phyloP scores from a whole-genome alignment of 2,329 filamentous ascomycete species.

The Bipolaris oryzae region DNA sequence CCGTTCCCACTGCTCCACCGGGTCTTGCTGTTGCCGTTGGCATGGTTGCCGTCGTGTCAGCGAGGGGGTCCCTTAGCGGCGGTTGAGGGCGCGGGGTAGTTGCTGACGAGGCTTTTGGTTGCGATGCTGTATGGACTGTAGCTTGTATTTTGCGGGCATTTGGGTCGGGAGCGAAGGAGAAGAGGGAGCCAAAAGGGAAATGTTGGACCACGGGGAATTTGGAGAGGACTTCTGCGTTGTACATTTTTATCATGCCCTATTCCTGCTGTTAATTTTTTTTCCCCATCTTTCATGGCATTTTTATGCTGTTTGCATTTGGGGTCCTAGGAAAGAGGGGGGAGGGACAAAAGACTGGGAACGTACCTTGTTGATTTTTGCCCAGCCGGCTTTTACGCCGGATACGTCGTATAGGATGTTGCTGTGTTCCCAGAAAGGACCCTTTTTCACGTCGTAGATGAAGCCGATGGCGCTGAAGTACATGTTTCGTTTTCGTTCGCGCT shows the following conservation, averaged over 20 bases:
- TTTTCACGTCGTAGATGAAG: slow-evolving; percentile 98
- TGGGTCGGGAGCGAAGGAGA: slow-evolving; percentile 55
- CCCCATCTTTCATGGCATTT: too few relatives aligned
- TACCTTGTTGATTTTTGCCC: slow-evolving; percentile 90
- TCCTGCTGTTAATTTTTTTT: background rate
- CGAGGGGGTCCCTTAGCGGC: slow-evolving; percentile 33
- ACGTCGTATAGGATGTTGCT: slow-evolving; percentile 94
- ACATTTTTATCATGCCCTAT: slow-evolving; percentile 99
- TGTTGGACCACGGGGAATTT: slow-evolving; percentile 99
- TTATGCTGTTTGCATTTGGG: too few relatives aligned
- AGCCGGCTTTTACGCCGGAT: slow-evolving; percentile 83
- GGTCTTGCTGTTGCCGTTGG: slow-evolving; percentile 12
- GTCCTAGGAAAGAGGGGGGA: too few relatives aligned
- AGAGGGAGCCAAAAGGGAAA: slow-evolving; percentile 63
- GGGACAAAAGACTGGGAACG: too few relatives aligned
- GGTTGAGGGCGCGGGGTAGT: slow-evolving; percentile 31
- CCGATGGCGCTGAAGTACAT: slow-evolving; percentile 95
- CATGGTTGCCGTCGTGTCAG: slow-evolving; percentile 18
- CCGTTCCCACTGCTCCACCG: slow-evolving; percentile 22
- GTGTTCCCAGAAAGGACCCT: slow-evolving; percentile 91
- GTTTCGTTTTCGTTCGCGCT: slow-evolving; percentile 52
- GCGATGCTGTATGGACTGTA: slow-evolving; percentile 45
- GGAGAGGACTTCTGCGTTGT: slow-evolving; percentile 90
- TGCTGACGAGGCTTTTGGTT: slow-evolving; percentile 36
- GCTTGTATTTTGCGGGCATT: slow-evolving; percentile 41